These are phyloP conservation scores for Phytopythium mirpurense DNA, from an alignment of 352 stramenopile species.

Conservation along the genomic window DNA sequence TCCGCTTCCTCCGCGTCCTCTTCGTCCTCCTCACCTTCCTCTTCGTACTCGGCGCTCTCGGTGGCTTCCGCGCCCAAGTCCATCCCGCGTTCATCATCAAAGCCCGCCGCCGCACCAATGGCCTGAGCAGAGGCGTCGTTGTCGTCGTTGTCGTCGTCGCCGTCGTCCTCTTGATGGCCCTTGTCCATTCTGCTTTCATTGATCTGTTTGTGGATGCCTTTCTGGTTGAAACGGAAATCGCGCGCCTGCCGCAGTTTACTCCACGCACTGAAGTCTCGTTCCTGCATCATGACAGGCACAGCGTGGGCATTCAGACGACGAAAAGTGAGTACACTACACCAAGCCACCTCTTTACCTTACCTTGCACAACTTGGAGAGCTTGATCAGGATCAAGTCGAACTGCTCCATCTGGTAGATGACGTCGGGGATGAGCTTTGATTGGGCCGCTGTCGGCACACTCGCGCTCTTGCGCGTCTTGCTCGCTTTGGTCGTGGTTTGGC, in stretches of 20 bases:
- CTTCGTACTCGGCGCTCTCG: neutral
- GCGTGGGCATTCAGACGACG: too few species aligned
- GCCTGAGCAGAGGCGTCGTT: constrained; percentile 10
- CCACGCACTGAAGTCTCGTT: constrained; percentile 44
- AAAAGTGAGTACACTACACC: too few species aligned
- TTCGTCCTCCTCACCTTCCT: constrained; percentile 1
- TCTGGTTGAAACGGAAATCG: constrained; percentile 51
- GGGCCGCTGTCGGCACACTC: constrained; percentile 8
- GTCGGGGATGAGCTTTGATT: constrained; percentile 58
- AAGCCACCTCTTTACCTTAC: constrained; percentile 15
- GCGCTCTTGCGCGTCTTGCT: constrained; percentile 8
- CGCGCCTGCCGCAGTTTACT: constrained; percentile 39
- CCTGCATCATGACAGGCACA: too few species aligned
- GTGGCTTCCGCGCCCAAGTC: constrained; percentile 11
- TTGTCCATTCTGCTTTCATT: constrained; percentile 12
- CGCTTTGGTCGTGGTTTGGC: constrained; percentile 5
- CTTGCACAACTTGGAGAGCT: constrained; percentile 59
- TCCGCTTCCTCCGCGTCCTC: neutral
- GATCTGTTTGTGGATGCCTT: constrained; percentile 22
- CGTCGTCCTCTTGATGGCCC: constrained; percentile 8
- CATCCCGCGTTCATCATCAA: neutral
- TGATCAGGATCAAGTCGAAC: constrained; percentile 58
- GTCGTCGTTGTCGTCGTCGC: constrained; percentile 12
- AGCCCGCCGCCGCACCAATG: neutral
- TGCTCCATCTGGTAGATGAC: constrained; percentile 69